Base-by-base conservation (phyloP, 371 early-diverging fungal genomes). In the Batkoa obscura region DNA sequence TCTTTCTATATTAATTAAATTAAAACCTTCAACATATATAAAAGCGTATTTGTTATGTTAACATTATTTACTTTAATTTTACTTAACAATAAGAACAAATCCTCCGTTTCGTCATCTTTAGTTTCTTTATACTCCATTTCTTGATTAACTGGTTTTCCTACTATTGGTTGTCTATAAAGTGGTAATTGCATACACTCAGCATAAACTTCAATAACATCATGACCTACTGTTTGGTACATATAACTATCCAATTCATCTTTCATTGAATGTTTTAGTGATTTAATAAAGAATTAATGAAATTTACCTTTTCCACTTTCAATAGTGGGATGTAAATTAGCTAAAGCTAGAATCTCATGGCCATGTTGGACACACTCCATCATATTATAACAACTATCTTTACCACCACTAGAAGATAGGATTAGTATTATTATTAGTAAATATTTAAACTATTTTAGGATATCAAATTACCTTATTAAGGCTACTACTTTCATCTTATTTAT, bases 191-290 rank as follows among this genome's bases (percentile, higher is more conserved):
- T 78, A 67, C 90, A 90, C 57, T 91, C 84, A 8, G 88, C 78
- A 65, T 92, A 86, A 38, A 73, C 67, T 32, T 80, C 71, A 17
- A 97, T 86, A 15, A 84, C 84, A 63, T 90, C 92, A 64, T 90
- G 87, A 1, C 99, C 99, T 8, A 99, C 99, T 0, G 98, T 97
- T 67, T 99, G 99, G 66, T 90, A 99, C 91, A 99, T 92, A 72
- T 83, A 96, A 57, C 90, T 90, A 73, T 99, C 99, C 50, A 90
- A 61, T 58, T 98, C 98, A 58, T 87, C 90, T 83, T 55, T 43
- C 0, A 3, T 32, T n/a, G 37, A 42, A 13, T 35, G 36, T 17
- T 4, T 13, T 47, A 12, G 35, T 3, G 17, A 35, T 43, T 35
- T 42, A 15, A 43, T 23, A 23, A 23, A 23, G 23, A 23, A 23